These are phyloP conservation scores for Juglanconis oblonga DNA, from an alignment of 2,329 filamentous ascomycete species.

Conservation along the genomic window DNA sequence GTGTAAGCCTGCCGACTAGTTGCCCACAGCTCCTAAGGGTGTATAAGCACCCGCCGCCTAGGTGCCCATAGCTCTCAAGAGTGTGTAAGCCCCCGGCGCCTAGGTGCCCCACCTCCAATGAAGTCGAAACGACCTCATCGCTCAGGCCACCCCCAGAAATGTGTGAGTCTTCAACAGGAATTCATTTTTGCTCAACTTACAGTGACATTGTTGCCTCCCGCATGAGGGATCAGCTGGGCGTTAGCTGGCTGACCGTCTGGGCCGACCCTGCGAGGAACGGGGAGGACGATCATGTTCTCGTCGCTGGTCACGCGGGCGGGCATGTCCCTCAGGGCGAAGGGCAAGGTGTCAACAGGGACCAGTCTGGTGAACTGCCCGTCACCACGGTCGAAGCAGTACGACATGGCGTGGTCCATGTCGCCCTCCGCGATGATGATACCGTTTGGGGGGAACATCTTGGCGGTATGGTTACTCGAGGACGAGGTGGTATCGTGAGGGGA, in stretches of 20 bases:
- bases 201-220: slow-evolving; percentile 28
- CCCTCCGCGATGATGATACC: slow-evolving; percentile 18
- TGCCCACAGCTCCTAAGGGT: no score
- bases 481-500: background rate
- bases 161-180: no score
- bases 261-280: slow-evolving; percentile 35
- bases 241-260: slow-evolving; percentile 37
- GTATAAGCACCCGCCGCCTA: no score
- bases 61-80: no score
- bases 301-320: slow-evolving; percentile 36
- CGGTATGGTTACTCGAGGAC: background rate
- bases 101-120: no score
- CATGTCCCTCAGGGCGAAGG: slow-evolving; percentile 38
- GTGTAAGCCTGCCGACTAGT: no score
- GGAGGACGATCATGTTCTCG: slow-evolving; percentile 46
- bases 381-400: slow-evolving; percentile 52
- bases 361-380: slow-evolving; percentile 53
- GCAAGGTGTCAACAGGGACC: slow-evolving; percentile 53
- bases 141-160: no score
- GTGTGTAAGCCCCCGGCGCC: no score
- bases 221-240: slow-evolving; percentile 26
- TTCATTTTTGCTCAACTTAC: slow-evolving; percentile 30
- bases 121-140: no score
- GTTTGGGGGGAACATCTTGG: slow-evolving; percentile 7
- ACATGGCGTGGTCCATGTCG: slow-evolving; percentile 32